phyloP scores from a whole-genome alignment of 805 yeast genomes.

The Candida silvicultrix region DNA sequence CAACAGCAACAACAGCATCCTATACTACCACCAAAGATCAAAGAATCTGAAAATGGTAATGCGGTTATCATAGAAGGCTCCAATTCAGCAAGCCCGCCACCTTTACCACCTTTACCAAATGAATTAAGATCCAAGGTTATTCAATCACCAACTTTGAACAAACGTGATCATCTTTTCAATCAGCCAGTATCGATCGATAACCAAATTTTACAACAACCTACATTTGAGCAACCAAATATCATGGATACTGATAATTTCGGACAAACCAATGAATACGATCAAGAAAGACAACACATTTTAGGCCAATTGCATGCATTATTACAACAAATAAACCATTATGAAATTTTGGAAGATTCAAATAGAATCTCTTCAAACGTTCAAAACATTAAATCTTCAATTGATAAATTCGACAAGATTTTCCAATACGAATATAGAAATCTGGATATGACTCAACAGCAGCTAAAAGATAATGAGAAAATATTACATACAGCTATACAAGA shows the following conservation, averaged over 20 bases:
- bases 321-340: slow-evolving; percentile 16
- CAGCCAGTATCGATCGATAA: neutral
- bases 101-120: slow-evolving; percentile 34
- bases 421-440: slow-evolving; percentile 27
- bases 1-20: slow-evolving; percentile 12
- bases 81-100: slow-evolving; percentile 22
- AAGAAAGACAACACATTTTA: slow-evolving; percentile 2
- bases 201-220: neutral
- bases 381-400: slow-evolving; percentile 26
- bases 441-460: slow-evolving; percentile 17
- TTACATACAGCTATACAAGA: slow-evolving; percentile 23
- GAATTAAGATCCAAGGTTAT: slow-evolving; percentile 10
- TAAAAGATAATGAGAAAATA: slow-evolving; percentile 23
- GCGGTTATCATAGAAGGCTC: slow-evolving; percentile 5
- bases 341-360: slow-evolving; percentile 17
- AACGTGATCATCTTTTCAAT: neutral
- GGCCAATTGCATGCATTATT: slow-evolving; percentile 18
- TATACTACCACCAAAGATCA: slow-evolving; percentile 29
- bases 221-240: slow-evolving; percentile 19
- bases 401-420: slow-evolving; percentile 30
- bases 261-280: neutral
- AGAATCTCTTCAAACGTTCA: slow-evolving; percentile 15
- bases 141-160: neutral
- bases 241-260: slow-evolving; percentile 8
- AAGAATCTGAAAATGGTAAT: neutral